A percentile compares a stretch with the other conserved stretches of the same genome.
Evolutionary conservation across 768 basidiomycete species (phyloP).

Genomic region (Termitomyces eurrhizus): DNA sequence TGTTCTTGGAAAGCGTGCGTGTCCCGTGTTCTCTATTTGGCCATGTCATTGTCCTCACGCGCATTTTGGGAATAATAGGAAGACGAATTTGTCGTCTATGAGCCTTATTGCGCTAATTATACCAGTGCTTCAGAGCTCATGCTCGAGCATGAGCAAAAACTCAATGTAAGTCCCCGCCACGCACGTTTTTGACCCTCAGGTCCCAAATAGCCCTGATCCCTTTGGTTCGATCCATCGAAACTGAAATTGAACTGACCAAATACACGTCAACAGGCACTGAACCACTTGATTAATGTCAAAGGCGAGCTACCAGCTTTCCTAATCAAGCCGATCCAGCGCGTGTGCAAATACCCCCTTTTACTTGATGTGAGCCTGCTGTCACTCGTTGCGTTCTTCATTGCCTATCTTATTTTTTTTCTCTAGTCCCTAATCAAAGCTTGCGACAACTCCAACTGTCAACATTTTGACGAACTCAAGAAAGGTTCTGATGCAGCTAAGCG

Average conservation of each 20-base stretch:
- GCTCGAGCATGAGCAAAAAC: slow-evolving; percentile 80
- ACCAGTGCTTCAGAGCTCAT: slow-evolving; percentile 83
- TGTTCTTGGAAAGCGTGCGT: slow-evolving; percentile 82
- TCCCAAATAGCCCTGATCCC: slow-evolving; percentile 5
- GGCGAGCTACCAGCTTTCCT: slow-evolving; percentile 94
- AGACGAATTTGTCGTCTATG: slow-evolving; percentile 93
- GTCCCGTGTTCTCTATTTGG: slow-evolving; percentile 43
- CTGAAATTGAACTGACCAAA: slow-evolving; percentile 35
- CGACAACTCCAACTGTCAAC: slow-evolving; percentile 55
- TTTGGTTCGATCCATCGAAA: neutral
- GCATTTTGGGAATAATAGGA: slow-evolving; percentile 66
- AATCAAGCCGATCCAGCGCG: slow-evolving; percentile 97
- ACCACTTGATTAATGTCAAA: slow-evolving; percentile 84
- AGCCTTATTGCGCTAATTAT: slow-evolving; percentile 96
- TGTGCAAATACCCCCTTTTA: slow-evolving; percentile 97
- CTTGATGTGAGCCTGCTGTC: slow-evolving; percentile 64
- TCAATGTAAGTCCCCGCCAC: slow-evolving; percentile 56
- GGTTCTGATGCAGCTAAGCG: slow-evolving; percentile 88
- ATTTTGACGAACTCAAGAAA: slow-evolving; percentile 76
- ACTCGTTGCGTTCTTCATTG: slow-evolving; percentile 10
- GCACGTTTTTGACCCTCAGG: neutral
- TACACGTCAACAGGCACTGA: slow-evolving; percentile 57
- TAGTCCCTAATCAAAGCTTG: slow-evolving; percentile 78
- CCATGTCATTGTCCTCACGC: slow-evolving; percentile 37
- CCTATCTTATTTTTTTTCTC: slow-evolving; percentile 6